Evolutionary conservation across 305 asterid species (phyloP), one percentile per base, ranked within the genome.

Genomic region (Lippia alba): DNA sequence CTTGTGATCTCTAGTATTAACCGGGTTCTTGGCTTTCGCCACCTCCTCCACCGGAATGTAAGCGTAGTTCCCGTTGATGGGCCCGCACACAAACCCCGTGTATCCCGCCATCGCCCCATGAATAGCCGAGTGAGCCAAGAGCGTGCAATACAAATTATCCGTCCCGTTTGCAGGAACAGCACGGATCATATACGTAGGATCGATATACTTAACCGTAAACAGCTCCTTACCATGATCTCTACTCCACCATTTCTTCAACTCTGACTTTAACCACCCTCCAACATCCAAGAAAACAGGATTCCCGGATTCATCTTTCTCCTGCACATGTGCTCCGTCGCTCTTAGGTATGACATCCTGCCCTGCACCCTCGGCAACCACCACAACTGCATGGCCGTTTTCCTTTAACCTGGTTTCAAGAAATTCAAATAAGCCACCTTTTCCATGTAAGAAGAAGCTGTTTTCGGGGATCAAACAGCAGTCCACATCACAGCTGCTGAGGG

Each of bases 71-170:
- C 94, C 92, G 12, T 89, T 91, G 12, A 91, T 76, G 0, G 87
- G 96, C 3, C 97, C 96, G 15, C 74, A 69, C 0, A 89, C 97
- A 8, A 89, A 91, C 0, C 96, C 96, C 1, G 96, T 91, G 74
- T 87, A 87, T 10, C 97, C 97, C 1, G 88, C 96, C 97, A 91
- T 91, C 0, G 87, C 92, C 0, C 97, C 96, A 2, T 91, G 96
- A 34, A 88, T 86, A 1, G 91, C 87, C 0, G 96, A 85, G 79
- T 91, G 96, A 0, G 94, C 97, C 70, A 89, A 1, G 3, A 91
- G 82, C 0, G 96, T 89, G 62, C 96, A 89, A 49, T 91, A 88
- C 69, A 87, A 39, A 59, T 85, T 91, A 65, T 89, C 97, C 0
- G 95, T 79, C 0, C 96, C 93, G 24, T 91, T 89, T 0, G 97